These are phyloP conservation scores for Bolboschoenoplectus hybrid DNA, from an alignment of 202 grass and related monocot genomes.

Conservation along the genomic window DNA sequence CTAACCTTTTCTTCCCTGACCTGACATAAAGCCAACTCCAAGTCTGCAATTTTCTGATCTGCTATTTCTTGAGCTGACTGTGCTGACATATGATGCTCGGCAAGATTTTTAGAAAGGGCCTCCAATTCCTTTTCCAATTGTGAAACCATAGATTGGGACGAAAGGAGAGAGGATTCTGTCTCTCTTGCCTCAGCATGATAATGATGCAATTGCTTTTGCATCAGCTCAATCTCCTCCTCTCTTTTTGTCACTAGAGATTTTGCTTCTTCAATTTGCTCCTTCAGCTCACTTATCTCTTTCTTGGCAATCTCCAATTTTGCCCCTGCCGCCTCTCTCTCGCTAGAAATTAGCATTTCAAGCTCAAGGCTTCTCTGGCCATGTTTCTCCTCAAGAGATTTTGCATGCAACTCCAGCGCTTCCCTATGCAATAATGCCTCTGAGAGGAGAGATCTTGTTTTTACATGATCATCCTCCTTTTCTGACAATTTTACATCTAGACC, in stretches of 20 bases:
- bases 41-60: conserved; percentile 43
- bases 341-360: conserved; percentile 67
- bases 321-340: conserved; percentile 48
- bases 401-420: conserved; percentile 67
- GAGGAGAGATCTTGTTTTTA: conserved; percentile 76
- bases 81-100: conserved; percentile 37
- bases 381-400: conserved; percentile 58
- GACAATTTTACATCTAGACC: conserved; percentile 66
- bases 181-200: conserved; percentile 38
- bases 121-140: conserved; percentile 51
- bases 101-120: conserved; percentile 42
- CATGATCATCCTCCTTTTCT: conserved; percentile 57
- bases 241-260: conserved; percentile 37
- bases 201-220: conserved; percentile 36
- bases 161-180: conserved; percentile 43
- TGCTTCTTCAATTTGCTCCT: conserved; percentile 42
- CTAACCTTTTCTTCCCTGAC: conserved; percentile 25
- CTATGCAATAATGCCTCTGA: conserved; percentile 69
- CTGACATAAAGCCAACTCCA: conserved; percentile 41
- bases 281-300: conserved; percentile 44
- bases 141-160: conserved; percentile 36
- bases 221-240: conserved; percentile 42
- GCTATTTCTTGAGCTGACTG: conserved; percentile 38
- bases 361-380: conserved; percentile 61
- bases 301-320: conserved; percentile 51